Percentiles rank a stretch among this genome's conserved stretches.
Conservation (phyloP, 2,329 filamentous ascomycete genomes). For the Drechslerella dactyloides region DNA sequence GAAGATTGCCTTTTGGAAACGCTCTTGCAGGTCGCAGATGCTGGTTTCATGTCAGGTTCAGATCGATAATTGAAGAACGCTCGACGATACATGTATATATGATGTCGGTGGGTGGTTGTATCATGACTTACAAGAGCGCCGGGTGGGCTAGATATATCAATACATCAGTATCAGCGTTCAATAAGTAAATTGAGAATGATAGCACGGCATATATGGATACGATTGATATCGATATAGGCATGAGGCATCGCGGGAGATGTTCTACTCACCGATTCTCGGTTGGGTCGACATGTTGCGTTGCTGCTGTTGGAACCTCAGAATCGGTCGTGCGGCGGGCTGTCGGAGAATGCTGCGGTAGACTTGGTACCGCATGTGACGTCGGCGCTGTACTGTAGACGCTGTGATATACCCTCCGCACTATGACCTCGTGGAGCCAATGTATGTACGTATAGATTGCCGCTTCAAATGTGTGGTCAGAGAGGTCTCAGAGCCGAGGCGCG, state of each 20-base stretch:
- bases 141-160: conserved; percentile 13
- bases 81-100: no score
- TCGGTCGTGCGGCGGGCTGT: conserved; percentile 10
- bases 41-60: conserved; percentile 60
- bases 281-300: conserved; percentile 47
- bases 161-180: neutral
- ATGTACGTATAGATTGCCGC: no score
- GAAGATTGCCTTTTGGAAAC: conserved; percentile 81
- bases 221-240: no score
- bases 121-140: conserved; percentile 32
- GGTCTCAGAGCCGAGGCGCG: neutral
- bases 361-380: conserved; percentile 34
- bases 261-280: conserved; percentile 27
- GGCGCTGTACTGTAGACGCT: neutral
- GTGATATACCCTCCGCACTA: no score
- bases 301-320: conserved; percentile 39
- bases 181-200: neutral
- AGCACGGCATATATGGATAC: neutral
- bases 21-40: conserved; percentile 93
- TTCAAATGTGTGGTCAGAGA: no score
- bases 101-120: conserved; percentile 16
- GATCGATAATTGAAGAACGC: no score
- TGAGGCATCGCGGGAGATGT: no score
- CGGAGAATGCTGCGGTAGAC: conserved; percentile 28
- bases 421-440: no score